phyloP scores from a whole-genome alignment of 768 basidiomycete species.

The Xanthoconium purpureum region DNA sequence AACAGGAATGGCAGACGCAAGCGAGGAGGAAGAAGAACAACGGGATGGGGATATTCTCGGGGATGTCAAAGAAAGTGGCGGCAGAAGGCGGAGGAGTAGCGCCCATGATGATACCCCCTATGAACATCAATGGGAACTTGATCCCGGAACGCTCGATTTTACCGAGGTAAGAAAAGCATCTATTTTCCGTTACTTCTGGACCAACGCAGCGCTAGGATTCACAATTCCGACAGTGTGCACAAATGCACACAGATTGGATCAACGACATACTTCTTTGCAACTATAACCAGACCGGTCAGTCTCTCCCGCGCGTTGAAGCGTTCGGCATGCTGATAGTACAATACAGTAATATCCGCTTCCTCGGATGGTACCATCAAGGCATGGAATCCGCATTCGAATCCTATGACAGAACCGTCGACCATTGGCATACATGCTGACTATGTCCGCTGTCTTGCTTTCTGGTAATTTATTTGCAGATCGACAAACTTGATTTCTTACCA shows the following conservation, averaged over 20 bases:
- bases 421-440: conserved; percentile 84
- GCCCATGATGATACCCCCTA: conserved; percentile 43
- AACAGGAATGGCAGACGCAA: conserved; percentile 81
- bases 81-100: conserved; percentile 33
- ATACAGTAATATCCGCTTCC: conserved; percentile 82
- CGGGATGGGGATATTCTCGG: conserved; percentile 77
- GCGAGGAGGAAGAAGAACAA: conserved; percentile 65
- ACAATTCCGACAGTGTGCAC: conserved; percentile 82
- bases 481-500: conserved; percentile 11
- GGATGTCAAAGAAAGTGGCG: conserved; percentile 51
- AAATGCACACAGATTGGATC: conserved; percentile 93
- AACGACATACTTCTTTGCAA: conserved; percentile 94
- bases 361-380: conserved; percentile 93
- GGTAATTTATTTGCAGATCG: conserved; percentile 39
- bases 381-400: conserved; percentile 79
- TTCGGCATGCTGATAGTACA: conserved; percentile 5
- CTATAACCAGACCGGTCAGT: conserved; percentile 79
- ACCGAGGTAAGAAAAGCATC: conserved; percentile 42
- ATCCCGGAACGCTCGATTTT: conserved; percentile 48
- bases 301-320: neutral
- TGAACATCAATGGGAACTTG: conserved; percentile 80
- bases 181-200: neutral
- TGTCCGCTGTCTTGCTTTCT: conserved; percentile 73
- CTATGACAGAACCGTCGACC: conserved; percentile 57
- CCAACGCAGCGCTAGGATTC: conserved; percentile 39